These are phyloP conservation scores for Lichtheimia ramosa DNA, from an alignment of 371 early-diverging fungal genomes.

Conservation along the genomic window DNA sequence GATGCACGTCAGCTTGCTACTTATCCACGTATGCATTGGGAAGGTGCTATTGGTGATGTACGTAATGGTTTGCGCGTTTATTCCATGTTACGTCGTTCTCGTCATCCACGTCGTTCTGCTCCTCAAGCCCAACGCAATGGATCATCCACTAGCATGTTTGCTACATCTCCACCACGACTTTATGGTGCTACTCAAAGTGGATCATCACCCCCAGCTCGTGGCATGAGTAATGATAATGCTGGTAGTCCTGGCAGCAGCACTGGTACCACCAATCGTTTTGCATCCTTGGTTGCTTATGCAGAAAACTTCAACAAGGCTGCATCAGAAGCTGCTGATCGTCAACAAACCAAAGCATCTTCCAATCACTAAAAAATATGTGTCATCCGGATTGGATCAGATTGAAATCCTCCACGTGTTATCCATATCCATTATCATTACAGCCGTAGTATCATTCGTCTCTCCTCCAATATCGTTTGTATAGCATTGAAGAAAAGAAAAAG, in stretches of 20 bases:
- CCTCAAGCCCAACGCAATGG: slow-evolving; percentile 12
- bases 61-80: slow-evolving; percentile 49
- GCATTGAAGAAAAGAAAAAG: background rate
- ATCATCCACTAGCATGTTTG: slow-evolving; percentile 13
- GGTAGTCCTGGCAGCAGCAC: background rate
- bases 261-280: slow-evolving; percentile 26
- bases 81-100: slow-evolving; percentile 47
- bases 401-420: background rate
- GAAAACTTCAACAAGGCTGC: slow-evolving; percentile 29
- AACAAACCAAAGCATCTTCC: slow-evolving; percentile 7
- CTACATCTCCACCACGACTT: slow-evolving; percentile 12
- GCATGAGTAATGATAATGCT: no score
- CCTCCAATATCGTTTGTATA: background rate
- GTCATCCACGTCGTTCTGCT: slow-evolving; percentile 13
- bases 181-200: slow-evolving; percentile 6
- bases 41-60: slow-evolving; percentile 55
- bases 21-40: slow-evolving; percentile 60
- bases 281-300: slow-evolving; percentile 35
- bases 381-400: background rate
- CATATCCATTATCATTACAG: background rate
- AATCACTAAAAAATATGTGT: background rate
- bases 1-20: slow-evolving; percentile 54
- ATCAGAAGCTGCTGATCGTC: slow-evolving; percentile 17
- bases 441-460: background rate
- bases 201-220: slow-evolving; percentile 6